Base-by-base conservation (phyloP, 1,284 basidiomycete genomes). In the Cutaneotrichosporon sp. region DNA sequence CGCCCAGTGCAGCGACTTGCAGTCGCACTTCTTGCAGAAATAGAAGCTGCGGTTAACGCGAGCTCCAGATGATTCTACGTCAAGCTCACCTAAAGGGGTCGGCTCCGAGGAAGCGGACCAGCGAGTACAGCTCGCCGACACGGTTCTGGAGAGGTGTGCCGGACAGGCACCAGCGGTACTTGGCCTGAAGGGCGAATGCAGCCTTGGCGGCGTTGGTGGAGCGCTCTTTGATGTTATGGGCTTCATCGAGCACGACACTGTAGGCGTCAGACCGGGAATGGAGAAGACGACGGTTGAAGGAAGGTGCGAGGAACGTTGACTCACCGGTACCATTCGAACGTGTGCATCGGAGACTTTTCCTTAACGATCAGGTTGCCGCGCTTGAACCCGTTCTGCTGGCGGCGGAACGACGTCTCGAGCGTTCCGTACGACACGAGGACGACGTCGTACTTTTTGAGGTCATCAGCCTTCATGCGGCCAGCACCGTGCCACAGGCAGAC, bases 131-230 rank as follows among this genome's bases (percentile, higher is more conserved):
- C 79, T 99, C 97, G 69, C 97, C 97, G 16, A 99, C 97, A 67
- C 96, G 88, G 73, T 97, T 97, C 80, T 98, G 92, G 14, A 95
- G 81, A 0, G 93, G 95, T n/a, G 95, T 97, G n/a, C 96, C 97
- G 31, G 94, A 97, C 36, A 99, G 83, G 80, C 97, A 99, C 97
- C 97, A 99, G 67, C 88, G 88, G 71, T 88, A 92, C 65, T 86
- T 86, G 62, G 89, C 87, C 71, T 89, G 81, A 5, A 99, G 83
- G 59, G 93, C 91, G 76, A 99, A 99, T 0, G 93, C 86, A 11
- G 92, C 94, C 80, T 97, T 98, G 2, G 97, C 95, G 0, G 96
- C 98, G 76, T 97, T 98, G 1, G 93, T 96, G 1, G 88, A 82
- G 16, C 97, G 87, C 77, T 99, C 96, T 78, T 95, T 96, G 83